A percentile compares a stretch with the other conserved stretches of the same genome.
Evolutionary conservation across 2,329 filamentous ascomycete species (phyloP).

Genomic region (Aspergillus pseudoviridinutans): DNA sequence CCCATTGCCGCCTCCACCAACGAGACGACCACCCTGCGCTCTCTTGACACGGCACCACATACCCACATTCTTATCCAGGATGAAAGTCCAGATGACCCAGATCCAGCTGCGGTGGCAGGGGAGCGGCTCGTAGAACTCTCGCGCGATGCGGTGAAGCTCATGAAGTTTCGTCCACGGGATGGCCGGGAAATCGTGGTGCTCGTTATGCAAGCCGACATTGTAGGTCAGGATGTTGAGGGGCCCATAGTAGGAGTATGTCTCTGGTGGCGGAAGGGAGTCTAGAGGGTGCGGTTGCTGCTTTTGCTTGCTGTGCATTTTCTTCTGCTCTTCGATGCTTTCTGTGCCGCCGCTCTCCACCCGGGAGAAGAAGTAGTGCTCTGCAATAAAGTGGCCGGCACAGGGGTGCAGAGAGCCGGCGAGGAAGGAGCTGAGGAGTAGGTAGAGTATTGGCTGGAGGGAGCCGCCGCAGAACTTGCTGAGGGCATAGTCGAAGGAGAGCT

Average conservation of each 20-base stretch:
- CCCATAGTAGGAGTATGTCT: constrained; percentile 97
- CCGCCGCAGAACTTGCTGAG: constrained; percentile 59
- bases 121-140: constrained; percentile 86
- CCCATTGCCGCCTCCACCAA: constrained; percentile 42
- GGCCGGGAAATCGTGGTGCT: constrained; percentile 98
- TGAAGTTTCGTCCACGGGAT: constrained; percentile 89
- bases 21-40: constrained; percentile 66
- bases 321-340: constrained; percentile 51
- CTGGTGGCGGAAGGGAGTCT: constrained; percentile 67
- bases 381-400: constrained; percentile 95
- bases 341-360: constrained; percentile 35
- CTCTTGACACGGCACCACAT: constrained; percentile 92
- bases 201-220: constrained; percentile 96
- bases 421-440: constrained; percentile 86
- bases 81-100: constrained; percentile 92
- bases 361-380: constrained; percentile 81
- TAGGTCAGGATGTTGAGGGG: constrained; percentile 88
- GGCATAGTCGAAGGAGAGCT: constrained; percentile 71
- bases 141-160: constrained; percentile 71
- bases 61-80: constrained; percentile 83
- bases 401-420: constrained; percentile 91
- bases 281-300: constrained; percentile 46
- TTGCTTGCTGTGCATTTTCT: constrained; percentile 28
- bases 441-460: constrained; percentile 62
- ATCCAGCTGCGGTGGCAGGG: constrained; percentile 88